Evolutionary conservation across 2,329 filamentous ascomycete species (phyloP).

Genomic region (Akanthomyces dipterigenus): DNA sequence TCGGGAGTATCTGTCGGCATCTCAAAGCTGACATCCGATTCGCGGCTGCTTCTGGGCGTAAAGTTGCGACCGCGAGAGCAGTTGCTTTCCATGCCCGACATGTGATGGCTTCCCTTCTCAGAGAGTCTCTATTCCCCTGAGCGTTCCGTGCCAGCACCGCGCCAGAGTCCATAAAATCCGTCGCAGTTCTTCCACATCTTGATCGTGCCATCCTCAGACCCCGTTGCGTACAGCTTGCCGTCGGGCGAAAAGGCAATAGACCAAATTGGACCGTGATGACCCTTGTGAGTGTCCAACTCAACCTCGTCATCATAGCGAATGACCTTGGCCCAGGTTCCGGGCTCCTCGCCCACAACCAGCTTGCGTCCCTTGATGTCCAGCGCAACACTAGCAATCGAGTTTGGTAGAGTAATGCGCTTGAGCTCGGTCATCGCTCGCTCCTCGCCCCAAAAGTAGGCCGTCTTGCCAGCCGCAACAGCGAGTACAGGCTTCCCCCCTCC

Average conservation of each 20-base stretch:
- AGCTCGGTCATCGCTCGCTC: conserved; percentile 60
- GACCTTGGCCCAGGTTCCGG: conserved; percentile 93
- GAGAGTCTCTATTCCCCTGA: conserved; percentile 30
- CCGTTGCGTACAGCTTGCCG: conserved; percentile 91
- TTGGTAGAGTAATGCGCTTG: conserved; percentile 72
- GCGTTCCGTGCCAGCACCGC: conserved; percentile 39
- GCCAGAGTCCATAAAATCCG: conserved; percentile 58
- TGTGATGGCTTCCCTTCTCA: neutral
- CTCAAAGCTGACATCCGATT: conserved; percentile 11
- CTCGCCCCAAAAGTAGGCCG: conserved; percentile 86
- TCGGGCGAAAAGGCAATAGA: conserved; percentile 91
- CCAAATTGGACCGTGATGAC: conserved; percentile 96
- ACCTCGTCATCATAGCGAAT: conserved; percentile 80
- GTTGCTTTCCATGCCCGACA: neutral
- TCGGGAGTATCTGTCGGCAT: conserved; percentile 5
- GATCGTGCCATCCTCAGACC: conserved; percentile 94
- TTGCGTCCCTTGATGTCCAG: conserved; percentile 75
- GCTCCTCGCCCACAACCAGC: conserved; percentile 83
- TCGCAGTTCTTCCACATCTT: conserved; percentile 78
- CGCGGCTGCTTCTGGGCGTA: conserved; percentile 8
- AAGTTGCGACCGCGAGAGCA: conserved; percentile 4
- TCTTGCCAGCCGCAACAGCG: conserved; percentile 89
- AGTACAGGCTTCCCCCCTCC: conserved; percentile 66
- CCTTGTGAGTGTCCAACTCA: conserved; percentile 89
- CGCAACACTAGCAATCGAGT: conserved; percentile 86